A percentile compares a stretch with the other conserved stretches of the same genome.
These are phyloP conservation scores for Ascoidea asiatica DNA, from an alignment of 805 yeast species.

Conservation along the genomic window DNA sequence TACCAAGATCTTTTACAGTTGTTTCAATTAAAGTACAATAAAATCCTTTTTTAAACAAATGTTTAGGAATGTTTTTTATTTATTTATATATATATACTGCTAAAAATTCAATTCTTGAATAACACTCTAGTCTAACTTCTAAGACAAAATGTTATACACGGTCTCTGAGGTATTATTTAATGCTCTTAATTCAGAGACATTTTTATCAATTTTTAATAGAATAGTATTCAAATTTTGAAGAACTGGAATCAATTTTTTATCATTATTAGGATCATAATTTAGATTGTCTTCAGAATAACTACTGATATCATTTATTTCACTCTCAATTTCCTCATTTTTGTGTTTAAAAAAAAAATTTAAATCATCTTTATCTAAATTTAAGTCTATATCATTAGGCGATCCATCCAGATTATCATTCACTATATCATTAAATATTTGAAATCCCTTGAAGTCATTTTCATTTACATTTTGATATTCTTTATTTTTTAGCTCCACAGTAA, in stretches of 20 bases:
- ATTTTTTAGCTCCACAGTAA: too few species aligned
- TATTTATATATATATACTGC: too few species aligned
- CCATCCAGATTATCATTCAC: conserved; percentile 9
- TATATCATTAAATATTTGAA: conserved; percentile 2
- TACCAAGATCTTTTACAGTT: too few species aligned
- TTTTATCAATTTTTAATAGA: neutral
- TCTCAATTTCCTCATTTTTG: neutral
- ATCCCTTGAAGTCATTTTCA: neutral
- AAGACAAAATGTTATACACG: too few species aligned
- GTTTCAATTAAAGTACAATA: too few species aligned
- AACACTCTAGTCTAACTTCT: too few species aligned
- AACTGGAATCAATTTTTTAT: neutral
- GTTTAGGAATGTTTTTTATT: too few species aligned
- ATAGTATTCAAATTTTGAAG: neutral
- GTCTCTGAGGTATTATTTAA: too few species aligned
- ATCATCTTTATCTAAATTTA: neutral
- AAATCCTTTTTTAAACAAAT: too few species aligned
- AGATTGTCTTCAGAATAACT: neutral
- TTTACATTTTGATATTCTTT: neutral
- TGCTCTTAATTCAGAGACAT: neutral
- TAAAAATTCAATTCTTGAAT: too few species aligned
- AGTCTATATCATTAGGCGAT: conserved; percentile 9
- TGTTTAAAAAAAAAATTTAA: neutral
- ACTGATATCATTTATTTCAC: neutral
- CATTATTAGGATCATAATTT: neutral